Evolutionary conservation across 192 early-diverging fungal genomes (phyloP).

Genomic region (Spizellomyces punctatus): DNA sequence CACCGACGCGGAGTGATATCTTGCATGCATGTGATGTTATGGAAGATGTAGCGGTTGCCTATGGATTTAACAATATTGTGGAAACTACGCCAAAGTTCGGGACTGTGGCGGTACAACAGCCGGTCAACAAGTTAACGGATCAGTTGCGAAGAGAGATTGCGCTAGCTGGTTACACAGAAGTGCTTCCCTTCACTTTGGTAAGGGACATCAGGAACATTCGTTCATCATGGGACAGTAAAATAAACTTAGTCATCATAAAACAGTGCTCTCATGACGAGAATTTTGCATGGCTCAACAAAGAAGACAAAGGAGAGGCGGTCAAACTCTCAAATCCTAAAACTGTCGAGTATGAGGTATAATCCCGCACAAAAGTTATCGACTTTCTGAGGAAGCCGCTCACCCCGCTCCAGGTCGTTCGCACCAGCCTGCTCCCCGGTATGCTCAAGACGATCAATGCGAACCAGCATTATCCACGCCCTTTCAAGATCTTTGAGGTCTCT

Average conservation of each 20-base stretch:
- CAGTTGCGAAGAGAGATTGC: conserved; percentile 83
- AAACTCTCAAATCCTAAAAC: conserved; percentile 91
- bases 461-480: conserved; percentile 79
- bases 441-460: conserved; percentile 93
- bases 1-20: conserved; percentile 90
- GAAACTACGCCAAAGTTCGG: conserved; percentile 76
- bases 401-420: conserved; percentile 78
- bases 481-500: conserved; percentile 96
- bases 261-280: conserved; percentile 98
- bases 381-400: neutral
- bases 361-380: conserved; percentile 32
- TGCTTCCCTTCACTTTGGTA: conserved; percentile 89
- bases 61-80: conserved; percentile 92
- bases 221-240: neutral
- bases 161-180: conserved; percentile 91
- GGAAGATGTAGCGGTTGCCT: conserved; percentile 97
- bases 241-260: neutral
- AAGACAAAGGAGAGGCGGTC: conserved; percentile 82
- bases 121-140: conserved; percentile 93
- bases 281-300: conserved; percentile 82
- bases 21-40: conserved; percentile 97
- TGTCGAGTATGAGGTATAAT: conserved; percentile 60
- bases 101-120: conserved; percentile 86
- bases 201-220: conserved; percentile 11
- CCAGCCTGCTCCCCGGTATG: conserved; percentile 87